Evolutionary conservation across 1,284 basidiomycete genomes (phyloP), one percentile per base, ranked within the genome.

Genomic region (Microbotryum saponariae): DNA sequence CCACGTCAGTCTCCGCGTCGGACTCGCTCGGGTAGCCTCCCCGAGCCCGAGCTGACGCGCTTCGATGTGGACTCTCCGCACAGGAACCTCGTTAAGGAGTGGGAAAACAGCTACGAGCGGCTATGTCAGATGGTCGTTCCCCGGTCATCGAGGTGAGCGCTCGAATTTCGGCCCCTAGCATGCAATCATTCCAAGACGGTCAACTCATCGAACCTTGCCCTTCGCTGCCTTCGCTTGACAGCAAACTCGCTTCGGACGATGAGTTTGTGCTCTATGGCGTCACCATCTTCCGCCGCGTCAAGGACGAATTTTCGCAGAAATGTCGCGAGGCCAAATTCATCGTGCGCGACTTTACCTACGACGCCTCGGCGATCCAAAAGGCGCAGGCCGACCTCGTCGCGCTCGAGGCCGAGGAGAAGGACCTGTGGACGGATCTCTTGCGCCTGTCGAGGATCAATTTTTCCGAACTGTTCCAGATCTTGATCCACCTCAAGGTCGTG

Each of bases 351-450:
- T 99, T 97, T 74, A 82, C 82, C n/a, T 98, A 83, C 76, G 90
- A 94, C 49, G 88, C 93, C 73, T 84, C 86, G 47, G 84, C 86
- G 59, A 81, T 92, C n/a, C 81, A 81, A 66, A 90, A 87, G 76
- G 89, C 94, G 74, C 81, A 82, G 68, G 82, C 88, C 73, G 93
- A 97, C 62, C 78, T 97, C 14, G 83, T 85, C 33, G 80, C 82
- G 42, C 85, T 93, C 2, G 86, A 88, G 68, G 82, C 82, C 9
- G 89, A 91, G 51, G 96, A 98, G 80, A 94, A 91, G 78, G 93
- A 99, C 74, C 85, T 97, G 58, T 98, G 96, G 96, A 91, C 92
- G 23, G 96, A 98, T 73, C 82, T 99, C 3, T 79, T 99, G n/a
- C 84, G 90, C 66, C 77, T 98, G 50, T 85, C 92, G 33, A 82